Conservation (phyloP, 2,329 filamentous ascomycete genomes). For the Blastomyces gilchristii region DNA sequence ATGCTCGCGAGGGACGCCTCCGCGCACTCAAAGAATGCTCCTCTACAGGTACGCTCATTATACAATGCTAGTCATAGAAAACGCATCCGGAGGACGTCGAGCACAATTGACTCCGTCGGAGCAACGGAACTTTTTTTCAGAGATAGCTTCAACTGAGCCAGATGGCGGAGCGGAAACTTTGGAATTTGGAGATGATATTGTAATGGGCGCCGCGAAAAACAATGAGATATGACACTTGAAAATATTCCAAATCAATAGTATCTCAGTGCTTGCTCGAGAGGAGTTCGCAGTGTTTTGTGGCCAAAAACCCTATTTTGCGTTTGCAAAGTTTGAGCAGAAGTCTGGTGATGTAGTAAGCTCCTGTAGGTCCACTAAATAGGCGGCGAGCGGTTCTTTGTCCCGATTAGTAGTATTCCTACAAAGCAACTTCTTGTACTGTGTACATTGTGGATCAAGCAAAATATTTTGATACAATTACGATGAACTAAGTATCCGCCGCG, state of each 20-base stretch:
- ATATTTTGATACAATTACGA: not conserved
- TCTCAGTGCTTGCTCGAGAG: not conserved
- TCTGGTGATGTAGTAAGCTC: not conserved
- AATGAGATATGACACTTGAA: not conserved
- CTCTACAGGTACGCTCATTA: slow-evolving; percentile 34
- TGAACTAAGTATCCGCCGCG: too few species aligned
- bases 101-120: not conserved
- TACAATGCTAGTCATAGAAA: not conserved
- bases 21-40: not conserved
- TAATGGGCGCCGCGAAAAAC: not conserved
- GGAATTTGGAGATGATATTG: not conserved
- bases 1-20: slow-evolving; percentile 13
- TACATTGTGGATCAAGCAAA: not conserved
- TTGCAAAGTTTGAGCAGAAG: not conserved
- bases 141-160: not conserved
- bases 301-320: not conserved
- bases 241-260: not conserved
- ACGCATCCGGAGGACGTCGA: not conserved
- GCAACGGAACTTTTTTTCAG: not conserved
- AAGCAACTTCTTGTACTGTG: not conserved
- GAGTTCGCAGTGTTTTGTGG: not conserved
- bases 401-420: not conserved
- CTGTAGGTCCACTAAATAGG: not conserved
- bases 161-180: not conserved
- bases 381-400: slow-evolving; percentile 1